phyloP scores from a whole-genome alignment of 306 rosid genomes.

The Quercus variabilis region DNA sequence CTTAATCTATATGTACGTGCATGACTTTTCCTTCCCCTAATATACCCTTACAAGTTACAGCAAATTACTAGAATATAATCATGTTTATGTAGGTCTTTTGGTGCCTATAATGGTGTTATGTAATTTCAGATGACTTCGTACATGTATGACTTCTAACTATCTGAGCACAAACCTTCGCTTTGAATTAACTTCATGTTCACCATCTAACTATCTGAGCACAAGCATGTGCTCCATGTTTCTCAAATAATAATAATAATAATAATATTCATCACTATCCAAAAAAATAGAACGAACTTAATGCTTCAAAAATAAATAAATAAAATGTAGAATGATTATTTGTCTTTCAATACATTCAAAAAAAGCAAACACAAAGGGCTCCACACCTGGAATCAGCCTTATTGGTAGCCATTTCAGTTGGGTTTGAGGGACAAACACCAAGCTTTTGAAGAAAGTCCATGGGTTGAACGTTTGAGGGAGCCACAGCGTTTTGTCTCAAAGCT shows the following conservation, averaged over 20 bases:
- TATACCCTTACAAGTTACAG: not conserved
- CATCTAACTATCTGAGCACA: too few species aligned
- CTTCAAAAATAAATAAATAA: not conserved
- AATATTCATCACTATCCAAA: too few species aligned
- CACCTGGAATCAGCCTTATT: slow-evolving; percentile 43
- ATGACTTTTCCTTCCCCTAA: not conserved
- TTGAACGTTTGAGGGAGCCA: not conserved
- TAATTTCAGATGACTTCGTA: slow-evolving; percentile 7
- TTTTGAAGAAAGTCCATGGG: slow-evolving; percentile 39
- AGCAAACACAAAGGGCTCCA: not conserved
- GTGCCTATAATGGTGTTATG: slow-evolving; percentile 6
- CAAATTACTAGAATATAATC: not conserved
- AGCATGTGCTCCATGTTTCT: too few species aligned
- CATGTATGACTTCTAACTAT: not conserved
- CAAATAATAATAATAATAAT: too few species aligned
- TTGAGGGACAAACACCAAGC: slow-evolving; percentile 1
- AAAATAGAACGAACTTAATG: not conserved
- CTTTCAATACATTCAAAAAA: too few species aligned
- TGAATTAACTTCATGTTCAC: not conserved
- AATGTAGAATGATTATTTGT: not conserved
- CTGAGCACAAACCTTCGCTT: not conserved
- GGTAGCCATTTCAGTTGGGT: slow-evolving; percentile 35
- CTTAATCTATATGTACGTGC: not conserved
- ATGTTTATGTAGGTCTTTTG: too few species aligned
- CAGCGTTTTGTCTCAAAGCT: slow-evolving; percentile 21